Conservation (phyloP, 306 rosid genomes). For the Prosopis cineraria region DNA sequence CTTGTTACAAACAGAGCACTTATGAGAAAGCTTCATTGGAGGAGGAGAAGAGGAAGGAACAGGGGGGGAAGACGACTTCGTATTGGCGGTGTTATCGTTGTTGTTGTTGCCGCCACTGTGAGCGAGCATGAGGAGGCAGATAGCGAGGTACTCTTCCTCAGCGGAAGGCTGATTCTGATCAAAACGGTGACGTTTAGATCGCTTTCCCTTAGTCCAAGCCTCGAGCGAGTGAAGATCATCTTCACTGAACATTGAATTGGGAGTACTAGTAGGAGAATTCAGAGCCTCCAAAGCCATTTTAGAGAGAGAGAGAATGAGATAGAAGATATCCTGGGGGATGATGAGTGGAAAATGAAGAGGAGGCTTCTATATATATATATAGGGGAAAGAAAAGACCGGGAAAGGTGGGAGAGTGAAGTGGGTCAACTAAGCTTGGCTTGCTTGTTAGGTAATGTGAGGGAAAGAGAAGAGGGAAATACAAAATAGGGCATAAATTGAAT, state of each 20-base stretch:
- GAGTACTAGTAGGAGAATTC: constrained; percentile 59
- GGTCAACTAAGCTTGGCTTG: constrained; percentile 59
- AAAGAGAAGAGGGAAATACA: background rate
- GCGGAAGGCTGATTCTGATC: constrained; percentile 44
- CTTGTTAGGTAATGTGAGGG: background rate
- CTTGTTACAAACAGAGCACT: constrained; percentile 72
- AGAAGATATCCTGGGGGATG: background rate
- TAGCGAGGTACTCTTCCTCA: constrained; percentile 91
- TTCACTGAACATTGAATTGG: background rate
- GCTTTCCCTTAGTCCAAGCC: constrained; percentile 73
- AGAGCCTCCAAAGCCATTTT: constrained; percentile 80
- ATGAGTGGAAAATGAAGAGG: background rate
- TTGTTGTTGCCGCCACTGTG: constrained; percentile 50
- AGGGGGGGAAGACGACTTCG: background rate
- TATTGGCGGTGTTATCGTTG: background rate
- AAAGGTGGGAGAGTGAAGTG: constrained; percentile 55
- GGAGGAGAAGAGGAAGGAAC: background rate
- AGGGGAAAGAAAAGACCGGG: constrained; percentile 13
- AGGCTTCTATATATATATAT: background rate
- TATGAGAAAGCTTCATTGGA: constrained; percentile 44
- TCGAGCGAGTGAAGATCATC: constrained; percentile 44
- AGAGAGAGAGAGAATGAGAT: background rate
- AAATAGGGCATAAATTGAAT: background rate
- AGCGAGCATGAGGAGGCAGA: constrained; percentile 96
- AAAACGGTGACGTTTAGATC: constrained; percentile 62